phyloP scores from a whole-genome alignment of 495 filamentous ascomycete genomes.

The Cercophora newfieldiana region DNA sequence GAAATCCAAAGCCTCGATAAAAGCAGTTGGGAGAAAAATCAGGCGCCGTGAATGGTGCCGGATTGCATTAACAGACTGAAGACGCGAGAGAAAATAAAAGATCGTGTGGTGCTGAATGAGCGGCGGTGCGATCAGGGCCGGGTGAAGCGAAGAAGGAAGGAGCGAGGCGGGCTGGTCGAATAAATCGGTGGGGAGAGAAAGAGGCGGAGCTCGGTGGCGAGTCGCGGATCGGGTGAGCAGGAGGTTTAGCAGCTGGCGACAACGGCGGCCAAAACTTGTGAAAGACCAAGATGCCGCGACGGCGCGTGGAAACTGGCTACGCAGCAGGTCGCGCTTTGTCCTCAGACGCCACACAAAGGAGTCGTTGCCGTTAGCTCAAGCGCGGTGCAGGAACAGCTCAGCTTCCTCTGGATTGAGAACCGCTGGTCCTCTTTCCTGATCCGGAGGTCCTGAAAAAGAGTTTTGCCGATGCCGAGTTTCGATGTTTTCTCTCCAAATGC shows the following conservation, averaged over 20 bases:
- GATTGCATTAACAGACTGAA: conserved; percentile 29
- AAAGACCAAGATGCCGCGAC: not conserved
- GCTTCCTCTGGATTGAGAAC: conserved; percentile 13
- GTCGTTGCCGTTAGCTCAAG: not conserved
- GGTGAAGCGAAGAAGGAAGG: conserved; percentile 25
- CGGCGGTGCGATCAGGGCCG: conserved; percentile 26
- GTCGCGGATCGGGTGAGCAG: conserved; percentile 8
- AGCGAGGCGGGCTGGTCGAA: conserved; percentile 16
- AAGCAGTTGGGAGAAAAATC: conserved; percentile 12
- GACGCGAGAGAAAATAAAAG: conserved; percentile 21
- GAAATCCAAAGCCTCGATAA: conserved; percentile 23
- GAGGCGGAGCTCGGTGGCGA: conserved; percentile 18
- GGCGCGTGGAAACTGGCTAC: conserved; percentile 9
- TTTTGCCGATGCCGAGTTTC: not conserved
- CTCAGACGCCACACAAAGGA: conserved; percentile 8
- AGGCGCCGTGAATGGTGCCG: conserved; percentile 4
- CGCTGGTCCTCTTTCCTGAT: conserved; percentile 16
- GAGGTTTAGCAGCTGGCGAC: conserved; percentile 2
- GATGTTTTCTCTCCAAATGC: not conserved
- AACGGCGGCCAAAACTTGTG: not conserved
- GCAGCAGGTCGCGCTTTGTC: conserved; percentile 17
- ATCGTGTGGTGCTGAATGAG: conserved; percentile 36
- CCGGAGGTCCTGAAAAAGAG: conserved; percentile 9
- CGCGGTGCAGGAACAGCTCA: not conserved
- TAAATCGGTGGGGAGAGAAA: conserved; percentile 14